Conservation (phyloP, 1,139 yeast genomes). For the Blastobotrys persicus region DNA sequence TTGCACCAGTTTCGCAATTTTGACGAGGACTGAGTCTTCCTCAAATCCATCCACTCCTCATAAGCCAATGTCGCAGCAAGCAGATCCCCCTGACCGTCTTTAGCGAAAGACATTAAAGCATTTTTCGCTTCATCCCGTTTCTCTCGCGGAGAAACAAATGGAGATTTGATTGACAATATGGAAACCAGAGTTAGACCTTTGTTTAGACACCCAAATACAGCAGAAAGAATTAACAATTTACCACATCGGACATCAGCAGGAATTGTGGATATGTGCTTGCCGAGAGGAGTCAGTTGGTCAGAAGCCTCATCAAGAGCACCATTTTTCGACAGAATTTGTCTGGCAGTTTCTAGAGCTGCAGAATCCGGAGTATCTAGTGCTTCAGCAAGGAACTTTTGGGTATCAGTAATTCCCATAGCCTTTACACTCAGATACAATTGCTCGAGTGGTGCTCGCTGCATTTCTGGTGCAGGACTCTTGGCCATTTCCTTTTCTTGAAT, state of each 20-base stretch:
- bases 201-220: conserved; percentile 82
- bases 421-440: conserved; percentile 79
- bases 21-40: conserved; percentile 24
- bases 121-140: conserved; percentile 60
- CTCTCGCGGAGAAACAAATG: conserved; percentile 63
- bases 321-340: conserved; percentile 56
- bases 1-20: conserved; percentile 50
- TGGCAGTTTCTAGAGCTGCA: conserved; percentile 60
- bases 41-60: conserved; percentile 45
- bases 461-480: conserved; percentile 82
- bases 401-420: conserved; percentile 80
- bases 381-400: conserved; percentile 60
- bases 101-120: conserved; percentile 45
- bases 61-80: conserved; percentile 60
- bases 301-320: conserved; percentile 59
- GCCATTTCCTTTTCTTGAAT: conserved; percentile 58
- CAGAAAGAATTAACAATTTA: conserved; percentile 71
- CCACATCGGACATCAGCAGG: conserved; percentile 89
- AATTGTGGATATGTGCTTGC: conserved; percentile 73
- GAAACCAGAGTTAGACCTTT: conserved; percentile 73
- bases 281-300: conserved; percentile 68
- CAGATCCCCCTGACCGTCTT: conserved; percentile 62
- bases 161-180: conserved; percentile 67
- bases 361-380: conserved; percentile 82
- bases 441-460: conserved; percentile 76